Base-by-base conservation (phyloP, 768 basidiomycete genomes). In the Neoboletus magnificus region DNA sequence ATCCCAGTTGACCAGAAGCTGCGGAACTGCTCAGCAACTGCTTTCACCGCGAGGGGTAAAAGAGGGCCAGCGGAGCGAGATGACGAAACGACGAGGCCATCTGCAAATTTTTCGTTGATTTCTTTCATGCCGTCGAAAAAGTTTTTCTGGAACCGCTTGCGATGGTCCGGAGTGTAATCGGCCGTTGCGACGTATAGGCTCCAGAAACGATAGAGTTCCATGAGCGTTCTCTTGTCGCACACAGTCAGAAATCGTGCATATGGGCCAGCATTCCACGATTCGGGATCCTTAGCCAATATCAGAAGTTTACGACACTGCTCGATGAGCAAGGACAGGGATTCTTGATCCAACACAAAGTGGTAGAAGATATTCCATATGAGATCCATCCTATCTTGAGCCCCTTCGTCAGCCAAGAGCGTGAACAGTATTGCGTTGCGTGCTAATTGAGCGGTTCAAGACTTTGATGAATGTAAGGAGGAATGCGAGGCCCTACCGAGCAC, bases 351-450 rank as follows among this genome's bases (percentile, higher is more conserved):
- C 32, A 58, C 9, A 27, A 71, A 46, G 50, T 71, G 71, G 55
- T 71, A 72, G 35, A 71, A 65, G 33, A 71, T 66, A 32, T 72
- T 69, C 71, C 69, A 72, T 23, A 71, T 49, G 37, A 49, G 50
- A 3, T 71, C 54, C 2, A 57, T 22, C 27, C 23, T 61, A 3
- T 58, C 44, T 49, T 52, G 58, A 48, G 59, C 60, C 0, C 55
- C 60, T 13, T 62, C 52, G 40, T 70, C 69, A 3, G 62, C 66
- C 46, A 70, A 52, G 30, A 71, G 58, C 7, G 69, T 65, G 53
- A 70, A 68, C 5, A 70, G 43, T 12, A 68, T 32, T 4, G 65
- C 61, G 18, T 70, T 72, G 50, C 69, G 71, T 25, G 71, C 69
- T 70, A 8, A n/a, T 30, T 11, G 18, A 23, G 16, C 40, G 1